Percentiles rank a stretch among this genome's conserved stretches.
phyloP scores from a whole-genome alignment of 1,284 basidiomycete genomes.

The Mycosarcoma mackinlayi region DNA sequence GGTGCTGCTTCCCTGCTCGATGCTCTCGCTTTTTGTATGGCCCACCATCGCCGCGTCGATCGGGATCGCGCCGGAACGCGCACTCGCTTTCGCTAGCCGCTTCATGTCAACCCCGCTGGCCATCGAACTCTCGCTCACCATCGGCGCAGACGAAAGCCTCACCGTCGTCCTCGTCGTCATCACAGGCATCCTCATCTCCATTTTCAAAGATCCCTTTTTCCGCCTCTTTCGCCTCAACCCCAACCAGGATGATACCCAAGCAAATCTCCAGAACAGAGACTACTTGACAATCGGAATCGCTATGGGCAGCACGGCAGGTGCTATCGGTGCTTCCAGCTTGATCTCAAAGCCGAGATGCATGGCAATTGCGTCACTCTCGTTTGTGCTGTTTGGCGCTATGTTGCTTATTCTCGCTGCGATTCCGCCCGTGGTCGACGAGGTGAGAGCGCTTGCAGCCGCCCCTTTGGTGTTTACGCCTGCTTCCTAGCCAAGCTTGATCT shows the following conservation, averaged over 20 bases:
- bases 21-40: constrained; percentile 56
- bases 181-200: constrained; percentile 56
- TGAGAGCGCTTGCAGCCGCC: constrained; percentile 24
- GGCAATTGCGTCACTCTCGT: constrained; percentile 54
- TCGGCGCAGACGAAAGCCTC: constrained; percentile 58
- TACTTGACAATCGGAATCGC: constrained; percentile 56
- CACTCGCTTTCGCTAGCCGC: constrained; percentile 48
- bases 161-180: constrained; percentile 61
- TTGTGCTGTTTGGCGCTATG: constrained; percentile 59
- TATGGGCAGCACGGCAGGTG: constrained; percentile 57
- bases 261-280: constrained; percentile 20
- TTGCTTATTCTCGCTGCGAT: constrained; percentile 55
- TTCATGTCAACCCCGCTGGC: constrained; percentile 62
- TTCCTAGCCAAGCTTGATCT: too few species aligned
- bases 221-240: constrained; percentile 40
- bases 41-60: constrained; percentile 41
- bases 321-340: constrained; percentile 55
- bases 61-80: constrained; percentile 43
- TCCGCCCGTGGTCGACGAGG: constrained; percentile 44
- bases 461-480: constrained; percentile 13
- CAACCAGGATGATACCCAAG: constrained; percentile 4
- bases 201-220: constrained; percentile 62
- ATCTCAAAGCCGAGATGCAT: constrained; percentile 54
- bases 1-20: constrained; percentile 46
- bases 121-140: constrained; percentile 54